Base-by-base conservation (phyloP, 164 flowering plant genomes). In the Macadamia integrifolia region DNA sequence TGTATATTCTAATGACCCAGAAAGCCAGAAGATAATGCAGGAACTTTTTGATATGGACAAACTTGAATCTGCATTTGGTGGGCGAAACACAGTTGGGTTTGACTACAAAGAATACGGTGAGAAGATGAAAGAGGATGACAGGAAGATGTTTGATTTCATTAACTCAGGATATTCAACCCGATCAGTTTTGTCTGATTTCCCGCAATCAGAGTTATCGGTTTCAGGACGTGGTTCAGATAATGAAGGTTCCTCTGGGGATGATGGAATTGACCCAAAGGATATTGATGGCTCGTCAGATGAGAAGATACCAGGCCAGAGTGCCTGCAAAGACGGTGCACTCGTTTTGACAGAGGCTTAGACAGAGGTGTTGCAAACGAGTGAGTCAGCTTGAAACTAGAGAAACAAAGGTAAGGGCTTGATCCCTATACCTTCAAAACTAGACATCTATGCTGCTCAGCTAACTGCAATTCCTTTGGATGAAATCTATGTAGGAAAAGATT, bases 51-150 rank as follows among this genome's bases (percentile, higher is more conserved):
- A 93, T 56, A 65, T 80, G 23, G 93, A 89, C 44, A 89, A 93
- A 68, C 95, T 93, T 53, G 95, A 93, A 3, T 70, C 65, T 43
- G 92, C 86, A 71, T 85, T 90, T 66, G 98, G 98, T 9, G 98
- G 97, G 15, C 71, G 75, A 44, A 87, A 86, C 18, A 71, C 84
- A 9, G 64, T 83, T 32, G 71, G 79, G 31, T 93, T 89, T 64
- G 87, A 90, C 75, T 87, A 80, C 62, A 80, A 82, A 67, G 91
- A 88, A 68, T 90, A 72, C 23, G 46, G 52, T 18, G 68, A 69
- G 59, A 46, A 49, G 49, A 72, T 76, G 76, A 69, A 7, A 59
- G 74, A 76, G n/a, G 79, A 76, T 42, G 76, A 73, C 48, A 63
- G 42, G 52, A 72, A 56, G 68, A 76, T 58, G 66, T 29, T 23